A percentile compares a stretch with the other conserved stretches of the same genome.
These are phyloP conservation scores for Lodderomyces beijingensis DNA, from an alignment of 1,139 yeast species.

Conservation along the genomic window DNA sequence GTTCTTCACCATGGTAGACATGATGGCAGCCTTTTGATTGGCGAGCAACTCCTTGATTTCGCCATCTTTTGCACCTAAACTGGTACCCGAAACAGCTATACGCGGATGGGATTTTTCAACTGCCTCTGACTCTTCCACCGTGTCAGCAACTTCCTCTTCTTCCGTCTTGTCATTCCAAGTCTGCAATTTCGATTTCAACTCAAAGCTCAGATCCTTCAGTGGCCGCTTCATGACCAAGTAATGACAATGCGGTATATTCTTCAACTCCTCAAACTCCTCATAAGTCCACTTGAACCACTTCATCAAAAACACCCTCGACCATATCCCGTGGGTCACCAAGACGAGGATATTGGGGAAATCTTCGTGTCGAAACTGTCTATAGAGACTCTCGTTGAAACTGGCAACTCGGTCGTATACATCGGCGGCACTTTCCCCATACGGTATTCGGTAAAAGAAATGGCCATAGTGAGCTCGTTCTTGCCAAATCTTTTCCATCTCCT, in stretches of 20 bases:
- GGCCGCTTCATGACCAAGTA: slow-evolving; percentile 71
- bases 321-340: slow-evolving; percentile 86
- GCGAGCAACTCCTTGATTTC: slow-evolving; percentile 41
- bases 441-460: slow-evolving; percentile 85
- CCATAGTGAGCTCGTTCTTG: slow-evolving; percentile 84
- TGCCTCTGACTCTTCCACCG: not conserved
- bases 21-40: slow-evolving; percentile 45
- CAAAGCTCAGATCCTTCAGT: slow-evolving; percentile 40
- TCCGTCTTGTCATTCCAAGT: slow-evolving; percentile 58
- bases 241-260: slow-evolving; percentile 81
- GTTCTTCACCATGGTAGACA: slow-evolving; percentile 35
- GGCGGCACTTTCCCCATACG: slow-evolving; percentile 93
- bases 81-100: slow-evolving; percentile 19
- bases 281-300: slow-evolving; percentile 92
- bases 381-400: slow-evolving; percentile 81
- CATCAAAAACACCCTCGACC: slow-evolving; percentile 90
- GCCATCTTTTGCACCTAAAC: slow-evolving; percentile 32
- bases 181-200: slow-evolving; percentile 48
- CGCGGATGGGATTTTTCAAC: slow-evolving; percentile 3
- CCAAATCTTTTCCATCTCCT: slow-evolving; percentile 77
- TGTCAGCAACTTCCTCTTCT: no score
- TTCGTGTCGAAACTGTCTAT: slow-evolving; percentile 68
- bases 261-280: slow-evolving; percentile 78
- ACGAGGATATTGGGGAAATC: slow-evolving; percentile 72
- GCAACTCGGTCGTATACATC: slow-evolving; percentile 90